Evolutionary conservation across 257 asterid species (phyloP), one percentile per base, ranked within the genome.

Genomic region (Solanum dulcamara): DNA sequence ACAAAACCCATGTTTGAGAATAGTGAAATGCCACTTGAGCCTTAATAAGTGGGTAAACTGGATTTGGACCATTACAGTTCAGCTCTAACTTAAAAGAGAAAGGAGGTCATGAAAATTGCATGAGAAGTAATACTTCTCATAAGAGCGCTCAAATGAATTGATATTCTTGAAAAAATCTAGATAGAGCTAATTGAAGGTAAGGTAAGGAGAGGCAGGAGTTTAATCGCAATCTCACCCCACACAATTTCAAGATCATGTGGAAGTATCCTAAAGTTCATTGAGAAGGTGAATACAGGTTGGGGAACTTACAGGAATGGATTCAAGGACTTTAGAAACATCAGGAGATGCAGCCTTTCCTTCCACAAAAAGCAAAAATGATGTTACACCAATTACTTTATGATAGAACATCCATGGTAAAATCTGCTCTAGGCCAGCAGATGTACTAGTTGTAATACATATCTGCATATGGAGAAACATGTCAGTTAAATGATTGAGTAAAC

Each of bases 341-440:
- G 87, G 90, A 24, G 92, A 89, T 72, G 95, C 91, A 57, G 90
- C 86, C 60, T 90, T 89, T 68, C 95, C 95, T 87, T 92, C 97
- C 57, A 92, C 97, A 38, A 93, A 93, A 30, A 93, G 92, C 53
- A 92, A 89, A 89, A 93, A 91, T 51, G 85, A 83, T 72, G 92
- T 22, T 17, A 93, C 89, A 62, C 94, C 95, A 81, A 93, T 87
- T 81, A 89, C 93, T 86, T 88, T 93, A 87, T 93, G 97, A 85
- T 93, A 93, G 89, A 91, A 93, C 91, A 92, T 92, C 97, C 97
- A 93, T 8, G 97, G 95, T 18, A 93, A 89, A 80, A 91, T 93
- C 88, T 93, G 93, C 81, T 92, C 97, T 35, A 93, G 85, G 88
- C 91, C 87, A 50, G 91, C 95, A 60, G 93, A 92, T 14, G 94